Evolutionary conservation across 495 filamentous ascomycete species (phyloP).

Genomic region (Astrothelium macrocarpum): DNA sequence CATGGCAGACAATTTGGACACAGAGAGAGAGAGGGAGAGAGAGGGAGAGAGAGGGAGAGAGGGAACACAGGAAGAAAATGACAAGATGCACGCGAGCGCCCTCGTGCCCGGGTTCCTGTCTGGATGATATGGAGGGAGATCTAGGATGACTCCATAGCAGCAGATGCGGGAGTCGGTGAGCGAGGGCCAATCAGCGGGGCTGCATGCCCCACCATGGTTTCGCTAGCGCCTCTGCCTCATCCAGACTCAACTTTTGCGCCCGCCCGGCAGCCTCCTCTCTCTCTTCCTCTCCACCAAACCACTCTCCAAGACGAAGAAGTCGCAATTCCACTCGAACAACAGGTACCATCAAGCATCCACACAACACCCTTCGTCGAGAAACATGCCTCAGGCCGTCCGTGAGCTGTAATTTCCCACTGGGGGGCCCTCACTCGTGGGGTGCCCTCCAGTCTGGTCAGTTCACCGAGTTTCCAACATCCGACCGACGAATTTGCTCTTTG

Average conservation of each 20-base stretch:
- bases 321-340: background rate
- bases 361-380: slow-evolving; percentile 1
- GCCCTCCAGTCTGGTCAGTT: slow-evolving; percentile 6
- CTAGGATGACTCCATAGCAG: background rate
- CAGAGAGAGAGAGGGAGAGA: background rate
- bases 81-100: background rate
- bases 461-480: slow-evolving; percentile 4
- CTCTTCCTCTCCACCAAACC: slow-evolving; percentile 3
- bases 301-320: slow-evolving; percentile 2
- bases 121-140: background rate
- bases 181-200: background rate
- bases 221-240: background rate
- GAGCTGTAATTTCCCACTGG: slow-evolving; percentile 5
- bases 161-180: background rate
- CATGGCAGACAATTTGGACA: background rate
- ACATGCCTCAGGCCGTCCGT: slow-evolving; percentile 4
- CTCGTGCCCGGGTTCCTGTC: background rate
- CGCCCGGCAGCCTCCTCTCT: background rate
- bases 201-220: slow-evolving; percentile 1
- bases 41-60: background rate
- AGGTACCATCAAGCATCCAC: background rate
- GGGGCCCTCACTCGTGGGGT: background rate
- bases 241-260: slow-evolving; percentile 1
- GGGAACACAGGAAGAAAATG: background rate
- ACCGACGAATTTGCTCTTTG: background rate